Conservation (phyloP, 75 land plant species). For the Pinus albicaulis region DNA sequence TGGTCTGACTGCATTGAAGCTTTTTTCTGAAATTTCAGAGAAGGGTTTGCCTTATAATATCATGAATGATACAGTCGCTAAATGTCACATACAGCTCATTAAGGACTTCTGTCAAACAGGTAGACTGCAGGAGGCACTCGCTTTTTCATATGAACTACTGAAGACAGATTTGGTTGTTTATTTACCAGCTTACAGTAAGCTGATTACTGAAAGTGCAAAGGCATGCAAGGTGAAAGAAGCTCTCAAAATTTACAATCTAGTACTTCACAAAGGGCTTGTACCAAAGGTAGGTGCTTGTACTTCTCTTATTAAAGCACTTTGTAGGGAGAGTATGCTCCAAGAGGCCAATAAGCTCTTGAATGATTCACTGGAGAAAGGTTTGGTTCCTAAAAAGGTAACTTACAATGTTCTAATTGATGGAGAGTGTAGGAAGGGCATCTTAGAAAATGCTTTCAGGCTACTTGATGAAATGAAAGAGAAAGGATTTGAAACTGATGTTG, state of each 20-base stretch:
- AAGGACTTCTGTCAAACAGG: no score
- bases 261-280: no score
- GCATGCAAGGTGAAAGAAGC: no score
- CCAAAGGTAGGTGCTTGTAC: no score
- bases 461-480: constrained; percentile 29
- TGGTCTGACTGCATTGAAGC: constrained; percentile 35
- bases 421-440: constrained; percentile 44
- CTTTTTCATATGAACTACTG: no score
- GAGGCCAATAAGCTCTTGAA: constrained; percentile 37
- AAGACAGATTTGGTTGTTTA: no score
- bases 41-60: constrained; percentile 47
- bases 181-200: no score
- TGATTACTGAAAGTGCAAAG: no score
- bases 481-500: constrained; percentile 48
- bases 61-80: not conserved
- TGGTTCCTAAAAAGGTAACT: constrained; percentile 27
- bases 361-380: constrained; percentile 26
- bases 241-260: no score
- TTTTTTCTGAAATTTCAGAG: constrained; percentile 43
- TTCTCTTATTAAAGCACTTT: constrained; percentile 11
- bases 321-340: constrained; percentile 25
- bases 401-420: constrained; percentile 49
- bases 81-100: no score
- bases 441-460: constrained; percentile 35
- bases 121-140: no score